Evolutionary conservation across 768 basidiomycete species (phyloP).

Genomic region (Amanita subjunquillea): DNA sequence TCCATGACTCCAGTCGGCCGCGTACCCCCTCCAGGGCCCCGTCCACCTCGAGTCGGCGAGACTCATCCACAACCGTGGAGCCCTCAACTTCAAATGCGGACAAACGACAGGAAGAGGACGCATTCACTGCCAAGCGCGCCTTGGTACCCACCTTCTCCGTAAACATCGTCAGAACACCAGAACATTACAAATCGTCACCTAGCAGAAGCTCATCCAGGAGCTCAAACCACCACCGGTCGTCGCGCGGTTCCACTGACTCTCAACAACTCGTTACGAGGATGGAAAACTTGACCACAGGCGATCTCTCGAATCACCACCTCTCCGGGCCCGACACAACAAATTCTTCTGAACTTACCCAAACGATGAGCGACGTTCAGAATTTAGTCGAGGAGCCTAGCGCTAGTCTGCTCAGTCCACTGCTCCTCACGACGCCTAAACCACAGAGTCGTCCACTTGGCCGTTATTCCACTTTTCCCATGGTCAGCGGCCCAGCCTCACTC

Average conservation of each 20-base stretch:
- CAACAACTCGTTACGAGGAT: constrained; percentile 16
- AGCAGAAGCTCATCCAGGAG: constrained; percentile 11
- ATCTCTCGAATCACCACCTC: constrained; percentile 6
- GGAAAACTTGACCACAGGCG: constrained; percentile 15
- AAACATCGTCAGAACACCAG: constrained; percentile 61
- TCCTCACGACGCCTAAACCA: constrained; percentile 8
- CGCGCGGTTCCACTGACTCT: constrained; percentile 16
- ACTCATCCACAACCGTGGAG: background rate
- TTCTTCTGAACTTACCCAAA: background rate
- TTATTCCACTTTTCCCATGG: constrained; percentile 23
- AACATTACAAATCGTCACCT: constrained; percentile 35
- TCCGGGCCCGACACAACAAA: background rate
- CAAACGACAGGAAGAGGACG: constrained; percentile 12
- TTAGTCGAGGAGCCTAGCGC: constrained; percentile 35
- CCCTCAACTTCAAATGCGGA: background rate
- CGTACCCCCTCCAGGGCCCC: constrained; percentile 1
- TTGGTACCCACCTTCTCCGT: constrained; percentile 61
- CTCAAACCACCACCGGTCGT: constrained; percentile 10
- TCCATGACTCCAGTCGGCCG: constrained; percentile 7
- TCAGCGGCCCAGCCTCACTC: constrained; percentile 20
- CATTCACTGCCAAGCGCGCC: constrained; percentile 39
- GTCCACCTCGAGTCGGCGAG: constrained; percentile 1
- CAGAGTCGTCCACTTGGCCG: constrained; percentile 13
- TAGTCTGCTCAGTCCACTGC: constrained; percentile 18
- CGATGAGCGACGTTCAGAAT: constrained; percentile 13